Evolutionary conservation across 805 yeast genomes (phyloP), one percentile per base, ranked within the genome.

Genomic region (Candida insectorum): DNA sequence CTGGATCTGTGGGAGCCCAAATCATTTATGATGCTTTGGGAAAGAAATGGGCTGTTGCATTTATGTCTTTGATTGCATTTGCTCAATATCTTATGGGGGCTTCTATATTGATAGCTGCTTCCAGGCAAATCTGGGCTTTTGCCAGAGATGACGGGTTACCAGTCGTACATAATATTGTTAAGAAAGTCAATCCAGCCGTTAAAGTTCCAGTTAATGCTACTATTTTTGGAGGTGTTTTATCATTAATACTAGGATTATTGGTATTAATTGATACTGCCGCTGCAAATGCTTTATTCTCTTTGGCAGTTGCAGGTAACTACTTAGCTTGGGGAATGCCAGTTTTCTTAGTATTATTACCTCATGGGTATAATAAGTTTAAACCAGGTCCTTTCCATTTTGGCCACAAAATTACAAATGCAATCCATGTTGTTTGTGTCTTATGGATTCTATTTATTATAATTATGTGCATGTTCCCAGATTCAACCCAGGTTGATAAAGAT

Each of bases 81-180:
- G 77, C 83, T 15, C 85, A 79, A 52, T 77, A 73, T 54, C 58
- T 79, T 34, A 81, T 80, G 85, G 82, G 83, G 12, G 67, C 75
- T 16, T 75, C 82, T 3, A 69, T 75, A 34, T 60, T 79, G 30
- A 69, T 79, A 29, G 85, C 86, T 8, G 70, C 75, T 5, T 78
- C 85, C 4, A 71, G 88, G 55, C 87, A 81, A 54, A 68, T 79
- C 31, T 81, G 83, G 78, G 86, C 87, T 1, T 79, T 81, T 54
- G 78, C 85, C 25, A 73, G 91, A 60, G 91, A 82, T 53, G 79
- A 80, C 47, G 88, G 87, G 11, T 65, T 82, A 36, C 89, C 89
- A 6, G 62, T 79, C 41, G 69, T 81, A 9, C 56, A 65, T 26
- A 52, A 50, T 44, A 63, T 62, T 48, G 68, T 82, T 40, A 76